Conservation (phyloP, 805 yeast genomes). For the Komagataella ulmi region DNA sequence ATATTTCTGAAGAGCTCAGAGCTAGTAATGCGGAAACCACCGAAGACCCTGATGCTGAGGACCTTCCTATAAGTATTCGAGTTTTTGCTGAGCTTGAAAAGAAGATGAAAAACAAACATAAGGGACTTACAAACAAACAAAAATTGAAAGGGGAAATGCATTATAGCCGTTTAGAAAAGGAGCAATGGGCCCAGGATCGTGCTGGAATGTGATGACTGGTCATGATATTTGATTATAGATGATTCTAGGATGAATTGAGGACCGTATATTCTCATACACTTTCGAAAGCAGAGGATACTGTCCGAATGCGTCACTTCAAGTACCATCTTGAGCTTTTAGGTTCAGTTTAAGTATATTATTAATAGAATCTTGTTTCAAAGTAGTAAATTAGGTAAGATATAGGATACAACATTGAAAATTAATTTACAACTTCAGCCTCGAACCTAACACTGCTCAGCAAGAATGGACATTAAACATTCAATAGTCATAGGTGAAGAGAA, state of each 20-base stretch:
- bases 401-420: too few relatives aligned
- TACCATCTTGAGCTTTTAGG: not conserved
- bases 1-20: constrained; percentile 26
- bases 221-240: not conserved
- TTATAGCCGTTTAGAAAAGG: not conserved
- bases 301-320: too few relatives aligned
- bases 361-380: not conserved
- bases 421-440: not conserved
- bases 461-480: not conserved
- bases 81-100: constrained; percentile 81
- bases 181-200: not conserved
- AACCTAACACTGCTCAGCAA: not conserved
- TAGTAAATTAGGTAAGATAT: not conserved
- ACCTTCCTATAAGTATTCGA: constrained; percentile 62
- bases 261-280: not conserved
- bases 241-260: not conserved
- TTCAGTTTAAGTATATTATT: not conserved
- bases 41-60: constrained; percentile 28
- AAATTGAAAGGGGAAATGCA: not conserved
- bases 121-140: not conserved
- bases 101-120: constrained; percentile 29
- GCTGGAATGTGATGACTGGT: not conserved
- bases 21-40: constrained; percentile 7
- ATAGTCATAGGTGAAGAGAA: not conserved
- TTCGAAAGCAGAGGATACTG: not conserved